Percentiles rank a stretch among this genome's conserved stretches.
These are phyloP conservation scores for Carnegiea gigantea DNA, from an alignment of 179 eudicot species.

Conservation along the genomic window DNA sequence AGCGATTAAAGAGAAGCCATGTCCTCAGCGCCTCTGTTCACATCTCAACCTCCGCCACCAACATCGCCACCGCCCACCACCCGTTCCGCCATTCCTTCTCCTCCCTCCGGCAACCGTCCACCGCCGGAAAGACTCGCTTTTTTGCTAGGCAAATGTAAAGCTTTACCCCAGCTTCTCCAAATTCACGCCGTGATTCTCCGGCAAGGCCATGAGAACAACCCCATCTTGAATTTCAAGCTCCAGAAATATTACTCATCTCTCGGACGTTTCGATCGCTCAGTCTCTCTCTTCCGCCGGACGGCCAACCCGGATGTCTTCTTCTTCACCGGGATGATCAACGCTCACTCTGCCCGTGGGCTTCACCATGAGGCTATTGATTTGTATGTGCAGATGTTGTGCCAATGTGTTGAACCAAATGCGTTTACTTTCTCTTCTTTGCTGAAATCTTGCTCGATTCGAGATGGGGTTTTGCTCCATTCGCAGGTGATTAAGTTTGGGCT, in stretches of 20 bases:
- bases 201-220: conserved; percentile 46
- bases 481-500: conserved; percentile 47
- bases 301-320: conserved; percentile 48
- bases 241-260: conserved; percentile 53
- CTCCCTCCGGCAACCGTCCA: conserved; percentile 30
- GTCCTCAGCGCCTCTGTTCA: conserved; percentile 30
- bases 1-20: conserved; percentile 10
- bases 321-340: conserved; percentile 54
- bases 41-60: conserved; percentile 24
- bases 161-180: conserved; percentile 42
- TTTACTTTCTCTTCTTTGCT: conserved; percentile 56
- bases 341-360: conserved; percentile 35
- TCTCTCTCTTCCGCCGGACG: conserved; percentile 40
- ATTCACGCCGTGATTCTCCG: conserved; percentile 60
- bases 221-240: conserved; percentile 60
- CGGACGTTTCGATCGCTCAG: conserved; percentile 44
- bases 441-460: conserved; percentile 40
- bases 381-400: conserved; percentile 52
- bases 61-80: conserved; percentile 15
- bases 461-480: conserved; percentile 47
- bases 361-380: conserved; percentile 33
- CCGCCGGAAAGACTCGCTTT: conserved; percentile 43
- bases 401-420: conserved; percentile 53
- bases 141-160: conserved; percentile 44
- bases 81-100: conserved; percentile 11